Evolutionary conservation across 2,329 filamentous ascomycete species (phyloP).

Genomic region (Alternaria panax): DNA sequence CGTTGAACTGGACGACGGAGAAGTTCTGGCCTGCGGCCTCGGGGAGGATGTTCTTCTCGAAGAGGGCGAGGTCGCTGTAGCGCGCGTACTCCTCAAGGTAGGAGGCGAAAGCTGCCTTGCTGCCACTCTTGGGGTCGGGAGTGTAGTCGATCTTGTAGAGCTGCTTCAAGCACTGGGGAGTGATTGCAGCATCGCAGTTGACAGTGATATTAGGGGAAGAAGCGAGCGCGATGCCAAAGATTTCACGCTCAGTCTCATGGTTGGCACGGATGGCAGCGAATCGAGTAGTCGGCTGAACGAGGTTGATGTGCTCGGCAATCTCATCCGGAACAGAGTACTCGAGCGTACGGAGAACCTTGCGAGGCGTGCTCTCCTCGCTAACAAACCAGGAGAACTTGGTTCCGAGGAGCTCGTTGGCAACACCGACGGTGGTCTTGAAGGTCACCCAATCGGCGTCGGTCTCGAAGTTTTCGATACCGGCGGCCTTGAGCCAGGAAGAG

Average conservation of each 20-base stretch:
- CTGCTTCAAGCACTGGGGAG: constrained; percentile 58
- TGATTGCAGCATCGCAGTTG: constrained; percentile 44
- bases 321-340: constrained; percentile 53
- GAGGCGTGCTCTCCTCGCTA: constrained; percentile 46
- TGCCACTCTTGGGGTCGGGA: constrained; percentile 55
- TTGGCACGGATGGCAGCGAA: constrained; percentile 51
- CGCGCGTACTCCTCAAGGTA: constrained; percentile 62
- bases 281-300: constrained; percentile 61
- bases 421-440: constrained; percentile 50
- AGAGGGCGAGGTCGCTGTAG: constrained; percentile 55
- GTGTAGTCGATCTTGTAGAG: constrained; percentile 61
- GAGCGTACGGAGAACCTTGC: constrained; percentile 54
- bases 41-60: constrained; percentile 50
- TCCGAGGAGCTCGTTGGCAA: constrained; percentile 55
- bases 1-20: constrained; percentile 44
- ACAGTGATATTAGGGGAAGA: constrained; percentile 23
- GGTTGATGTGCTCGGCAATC: constrained; percentile 52
- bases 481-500: constrained; percentile 54
- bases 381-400: constrained; percentile 57
- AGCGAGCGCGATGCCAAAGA: constrained; percentile 24
- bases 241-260: constrained; percentile 28
- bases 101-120: constrained; percentile 59
- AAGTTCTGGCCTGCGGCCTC: constrained; percentile 54
- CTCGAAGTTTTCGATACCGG: constrained; percentile 48
- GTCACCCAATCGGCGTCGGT: constrained; percentile 49